A percentile compares a stretch with the other conserved stretches of the same genome.
Conservation (phyloP, 2,329 filamentous ascomycete genomes). For the Paraphoma sp. region DNA sequence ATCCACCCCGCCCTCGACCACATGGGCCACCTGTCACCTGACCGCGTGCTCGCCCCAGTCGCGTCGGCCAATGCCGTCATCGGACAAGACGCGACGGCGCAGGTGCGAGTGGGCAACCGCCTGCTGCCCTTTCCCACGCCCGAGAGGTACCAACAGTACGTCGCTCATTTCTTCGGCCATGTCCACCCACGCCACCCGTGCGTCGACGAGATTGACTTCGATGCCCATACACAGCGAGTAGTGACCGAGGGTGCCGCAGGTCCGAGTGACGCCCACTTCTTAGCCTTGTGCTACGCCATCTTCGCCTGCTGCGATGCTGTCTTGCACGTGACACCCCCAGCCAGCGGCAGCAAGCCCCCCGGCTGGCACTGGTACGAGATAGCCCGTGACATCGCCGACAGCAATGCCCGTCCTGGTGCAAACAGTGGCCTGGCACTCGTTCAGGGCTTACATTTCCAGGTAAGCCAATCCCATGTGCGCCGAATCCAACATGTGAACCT, state of each 20-base stretch:
- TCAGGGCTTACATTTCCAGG: slow-evolving; percentile 39
- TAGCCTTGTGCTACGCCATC: slow-evolving; percentile 39
- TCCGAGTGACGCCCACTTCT: slow-evolving; percentile 25
- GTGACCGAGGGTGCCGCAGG: slow-evolving; percentile 24
- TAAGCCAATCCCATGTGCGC: slow-evolving; percentile 4
- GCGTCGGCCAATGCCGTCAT: background rate
- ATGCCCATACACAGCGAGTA: slow-evolving; percentile 27
- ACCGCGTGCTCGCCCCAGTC: slow-evolving; percentile 8
- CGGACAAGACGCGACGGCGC: slow-evolving; percentile 1
- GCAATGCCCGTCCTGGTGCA: slow-evolving; percentile 6
- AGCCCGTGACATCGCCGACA: slow-evolving; percentile 23
- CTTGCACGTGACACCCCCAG: slow-evolving; percentile 1
- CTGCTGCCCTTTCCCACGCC: slow-evolving; percentile 29
- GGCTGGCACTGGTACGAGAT: slow-evolving; percentile 37
- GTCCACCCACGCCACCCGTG: slow-evolving; percentile 36
- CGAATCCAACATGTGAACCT: slow-evolving; percentile 6
- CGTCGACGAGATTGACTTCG: slow-evolving; percentile 37
- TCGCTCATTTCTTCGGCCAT: slow-evolving; percentile 36
- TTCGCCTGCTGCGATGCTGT: slow-evolving; percentile 33
- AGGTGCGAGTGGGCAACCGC: slow-evolving; percentile 26
- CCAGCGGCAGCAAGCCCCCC: slow-evolving; percentile 14
- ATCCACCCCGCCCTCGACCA: slow-evolving; percentile 29
- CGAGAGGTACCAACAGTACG: slow-evolving; percentile 28
- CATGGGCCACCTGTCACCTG: slow-evolving; percentile 19
- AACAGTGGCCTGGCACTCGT: slow-evolving; percentile 26